Evolutionary conservation across 306 rosid genomes (phyloP), one percentile per base, ranked within the genome.

Genomic region (Ammopiptanthus mongolicus): DNA sequence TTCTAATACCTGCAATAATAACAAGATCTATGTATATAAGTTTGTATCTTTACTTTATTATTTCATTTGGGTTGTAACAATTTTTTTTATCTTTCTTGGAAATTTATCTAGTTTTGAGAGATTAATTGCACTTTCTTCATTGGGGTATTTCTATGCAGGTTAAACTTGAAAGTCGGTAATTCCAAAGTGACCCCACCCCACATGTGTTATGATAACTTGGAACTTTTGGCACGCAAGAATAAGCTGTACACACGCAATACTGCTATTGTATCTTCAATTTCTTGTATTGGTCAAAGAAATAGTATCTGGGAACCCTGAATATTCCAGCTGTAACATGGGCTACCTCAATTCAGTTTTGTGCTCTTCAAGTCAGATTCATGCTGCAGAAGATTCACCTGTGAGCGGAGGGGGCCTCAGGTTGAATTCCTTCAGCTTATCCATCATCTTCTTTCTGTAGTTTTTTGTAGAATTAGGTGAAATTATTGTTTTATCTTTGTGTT

Each of bases 351-450:
- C 97, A 18, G 99, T 95, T 74, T 83, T 92, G 73, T 72, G 97
- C 59, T 80, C 97, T 80, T 92, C 97, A 64, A 86, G 86, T 78
- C 97, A 88, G 84, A 84, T 95, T 87, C 93, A 87, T 86, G 91
- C 92, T 63, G 80, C 93, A 51, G 96, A 90, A 50, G 99, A 95
- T 70, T 83, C 92, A 23, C 97, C 99, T 41, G 97, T 90, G 33
- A 92, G 97, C 78, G 99, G 99, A 14, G 97, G 97, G 1, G 99
- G 97, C 50, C 90, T 90, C 84, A 92, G 99, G 99, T 95, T 68
- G 47, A 42, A 5, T 17, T 31, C n/a, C 39, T 79, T 44, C 31
- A 21, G 28, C 46, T 34, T 75, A 11, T 57, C 57, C 47, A 7
- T 21, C 41, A 36, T 36, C 1, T 5, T 36, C 53, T 61, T 67